phyloP scores from a whole-genome alignment of 306 rosid species.

The Cercis canadensis region DNA sequence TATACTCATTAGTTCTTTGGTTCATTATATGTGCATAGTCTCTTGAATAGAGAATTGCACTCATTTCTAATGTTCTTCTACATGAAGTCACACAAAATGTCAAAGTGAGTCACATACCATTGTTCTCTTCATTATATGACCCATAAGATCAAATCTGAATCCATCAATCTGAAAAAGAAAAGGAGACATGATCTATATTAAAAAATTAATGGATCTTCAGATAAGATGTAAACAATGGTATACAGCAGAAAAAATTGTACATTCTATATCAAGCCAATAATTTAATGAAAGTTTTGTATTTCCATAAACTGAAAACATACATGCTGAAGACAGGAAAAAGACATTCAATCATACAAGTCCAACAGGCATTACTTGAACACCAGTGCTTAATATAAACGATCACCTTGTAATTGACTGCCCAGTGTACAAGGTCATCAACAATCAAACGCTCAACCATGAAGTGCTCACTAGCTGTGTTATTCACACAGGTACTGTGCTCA shows the following conservation, averaged over 20 bases:
- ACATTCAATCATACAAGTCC: conserved; percentile 23
- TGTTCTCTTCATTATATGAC: conserved; percentile 95
- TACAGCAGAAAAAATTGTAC: conserved; percentile 18
- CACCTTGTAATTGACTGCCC: conserved; percentile 94
- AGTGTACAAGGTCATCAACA: conserved; percentile 87
- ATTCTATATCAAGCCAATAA: conserved; percentile 11
- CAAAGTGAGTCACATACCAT: conserved; percentile 66
- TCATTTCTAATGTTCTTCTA: conserved; percentile 13
- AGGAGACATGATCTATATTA: conserved; percentile 8
- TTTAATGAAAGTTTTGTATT: neutral
- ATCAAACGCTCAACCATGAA: conserved; percentile 93
- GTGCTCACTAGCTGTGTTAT: conserved; percentile 97
- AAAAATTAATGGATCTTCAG: conserved; percentile 21
- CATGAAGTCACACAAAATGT: conserved; percentile 26
- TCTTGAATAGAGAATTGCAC: conserved; percentile 20
- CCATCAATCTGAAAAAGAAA: conserved; percentile 83
- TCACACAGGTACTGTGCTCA: conserved; percentile 91
- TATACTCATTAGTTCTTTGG: conserved; percentile 1
- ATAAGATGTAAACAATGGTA: conserved; percentile 2
- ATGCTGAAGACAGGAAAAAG: conserved; percentile 11
- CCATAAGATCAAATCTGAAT: conserved; percentile 96
- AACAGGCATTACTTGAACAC: conserved; percentile 23
- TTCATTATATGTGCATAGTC: conserved; percentile 7
- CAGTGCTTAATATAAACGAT: conserved; percentile 38
- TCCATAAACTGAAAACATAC: conserved; percentile 8